These are phyloP conservation scores for Torulaspora globosa DNA, from an alignment of 1,139 yeast species.

Conservation along the genomic window DNA sequence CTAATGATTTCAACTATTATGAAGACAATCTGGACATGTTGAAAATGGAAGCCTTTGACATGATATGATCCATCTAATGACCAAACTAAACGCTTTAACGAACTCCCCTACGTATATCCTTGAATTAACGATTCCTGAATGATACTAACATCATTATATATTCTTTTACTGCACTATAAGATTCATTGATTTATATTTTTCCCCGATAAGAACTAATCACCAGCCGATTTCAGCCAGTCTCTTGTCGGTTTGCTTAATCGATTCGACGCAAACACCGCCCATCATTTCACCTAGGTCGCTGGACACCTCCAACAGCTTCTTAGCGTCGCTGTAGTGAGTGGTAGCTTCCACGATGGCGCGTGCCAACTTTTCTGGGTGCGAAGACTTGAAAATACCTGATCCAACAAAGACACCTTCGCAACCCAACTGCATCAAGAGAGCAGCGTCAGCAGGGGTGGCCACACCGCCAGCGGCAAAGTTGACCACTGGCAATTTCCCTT, in stretches of 20 bases:
- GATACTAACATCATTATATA: conserved; percentile 6
- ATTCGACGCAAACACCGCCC: conserved; percentile 31
- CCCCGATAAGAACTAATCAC: conserved; percentile 12
- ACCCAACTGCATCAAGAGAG: conserved; percentile 85
- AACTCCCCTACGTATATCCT: conserved; percentile 3
- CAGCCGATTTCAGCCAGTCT: conserved; percentile 32
- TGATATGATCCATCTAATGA: conserved; percentile 12
- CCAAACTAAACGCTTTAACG: conserved; percentile 9
- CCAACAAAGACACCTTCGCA: conserved; percentile 90
- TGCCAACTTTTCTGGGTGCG: conserved; percentile 70
- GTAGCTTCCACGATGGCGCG: conserved; percentile 79
- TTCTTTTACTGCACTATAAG: conserved; percentile 3
- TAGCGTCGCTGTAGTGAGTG: conserved; percentile 65
- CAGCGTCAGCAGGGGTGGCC: conserved; percentile 88
- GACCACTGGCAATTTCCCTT: conserved; percentile 74
- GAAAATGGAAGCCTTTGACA: conserved; percentile 20
- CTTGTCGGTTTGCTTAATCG: conserved; percentile 23
- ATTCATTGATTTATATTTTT: no score
- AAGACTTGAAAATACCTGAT: conserved; percentile 71
- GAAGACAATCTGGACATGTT: conserved; percentile 21
- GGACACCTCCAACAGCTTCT: conserved; percentile 62
- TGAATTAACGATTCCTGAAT: conserved; percentile 4
- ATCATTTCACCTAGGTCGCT: conserved; percentile 58
- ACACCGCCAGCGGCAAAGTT: conserved; percentile 91
- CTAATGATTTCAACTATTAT: conserved; percentile 14